Base-by-base conservation (phyloP, 192 early-diverging fungal genomes). In the Podila clonocystis region DNA sequence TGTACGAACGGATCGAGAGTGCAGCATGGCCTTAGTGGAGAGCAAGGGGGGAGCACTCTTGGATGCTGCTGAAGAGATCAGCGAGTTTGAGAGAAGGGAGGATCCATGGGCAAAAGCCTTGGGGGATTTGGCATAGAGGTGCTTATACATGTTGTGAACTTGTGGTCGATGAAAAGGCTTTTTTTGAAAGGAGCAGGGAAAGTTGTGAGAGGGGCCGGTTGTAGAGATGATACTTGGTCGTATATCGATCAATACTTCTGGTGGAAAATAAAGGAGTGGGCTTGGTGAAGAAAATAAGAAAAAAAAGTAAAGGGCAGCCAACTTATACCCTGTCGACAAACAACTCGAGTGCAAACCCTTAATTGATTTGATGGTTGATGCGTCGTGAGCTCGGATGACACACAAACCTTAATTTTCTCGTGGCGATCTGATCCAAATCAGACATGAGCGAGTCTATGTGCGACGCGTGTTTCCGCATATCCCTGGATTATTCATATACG, bases 211-310 rank as follows among this genome's bases (percentile, higher is more conserved):
- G 26, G 67, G 26, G 59, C 77, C 63, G 71, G 55, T 15, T 28
- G 71, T 73, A 80, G 68, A 80, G 77, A 73, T 80, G 77, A 80
- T 80, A 80, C 77, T 80, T 80, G 77, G 77, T 80, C 77, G 77
- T 50, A 68, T 80, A 80, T 80, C 77, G 50, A 80, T 80, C 77
- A 69, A 49, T 80, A 64, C 77, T 62, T 50, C 24, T 22, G 58
- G n/a, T 41, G 58, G 52, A 30, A n/a, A 29, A 19, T 63, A 31
- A 15, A 30, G 20, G 45, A 19, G 58, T 55, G 62, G 67, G 68
- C 57, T 71, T 72, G 69, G 69, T 79, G 52, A 79, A 58, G 70
- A 63, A 58, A 19, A 48, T 58, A 28, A 66, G 66, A 61, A 60
- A 65, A 28, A 68, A 67, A 50, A 6, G n/a, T 19, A 52, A 22